phyloP scores from a whole-genome alignment of 441 rosid genomes.

The Populus tomentosa region DNA sequence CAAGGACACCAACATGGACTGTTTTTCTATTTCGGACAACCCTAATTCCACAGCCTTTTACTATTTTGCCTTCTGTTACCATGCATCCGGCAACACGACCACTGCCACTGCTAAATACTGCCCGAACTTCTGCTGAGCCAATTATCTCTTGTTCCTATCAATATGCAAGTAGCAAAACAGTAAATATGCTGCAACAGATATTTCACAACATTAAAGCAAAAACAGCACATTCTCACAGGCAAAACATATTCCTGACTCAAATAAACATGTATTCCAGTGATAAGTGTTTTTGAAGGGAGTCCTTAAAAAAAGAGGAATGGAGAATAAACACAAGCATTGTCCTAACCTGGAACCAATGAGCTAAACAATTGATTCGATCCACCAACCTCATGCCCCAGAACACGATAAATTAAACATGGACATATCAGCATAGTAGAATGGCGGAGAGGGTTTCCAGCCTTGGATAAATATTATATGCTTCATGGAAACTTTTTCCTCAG shows the following conservation, averaged over 20 bases:
- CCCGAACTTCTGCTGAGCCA: conserved; percentile 90
- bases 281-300: not conserved
- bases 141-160: conserved; percentile 76
- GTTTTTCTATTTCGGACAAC: conserved; percentile 64
- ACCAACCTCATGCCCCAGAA: not conserved
- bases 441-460: not conserved
- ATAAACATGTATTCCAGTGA: not conserved
- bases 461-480: not conserved
- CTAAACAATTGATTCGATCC: not conserved
- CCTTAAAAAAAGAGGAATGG: not conserved
- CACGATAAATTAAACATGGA: not conserved
- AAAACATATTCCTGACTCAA: not conserved
- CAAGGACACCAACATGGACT: conserved; percentile 65
- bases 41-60: conserved; percentile 80
- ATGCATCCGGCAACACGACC: conserved; percentile 99
- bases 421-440: not conserved
- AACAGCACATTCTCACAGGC: not conserved
- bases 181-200: conserved; percentile 19
- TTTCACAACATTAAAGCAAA: conserved; percentile 6
- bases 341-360: not conserved
- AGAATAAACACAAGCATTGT: not conserved
- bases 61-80: conserved; percentile 88
- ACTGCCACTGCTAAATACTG: conserved; percentile 93
- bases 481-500: not conserved
- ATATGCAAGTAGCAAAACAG: conserved; percentile 21